These are phyloP conservation scores for Pisolithus albus DNA, from an alignment of 768 basidiomycete genomes.

Conservation along the genomic window DNA sequence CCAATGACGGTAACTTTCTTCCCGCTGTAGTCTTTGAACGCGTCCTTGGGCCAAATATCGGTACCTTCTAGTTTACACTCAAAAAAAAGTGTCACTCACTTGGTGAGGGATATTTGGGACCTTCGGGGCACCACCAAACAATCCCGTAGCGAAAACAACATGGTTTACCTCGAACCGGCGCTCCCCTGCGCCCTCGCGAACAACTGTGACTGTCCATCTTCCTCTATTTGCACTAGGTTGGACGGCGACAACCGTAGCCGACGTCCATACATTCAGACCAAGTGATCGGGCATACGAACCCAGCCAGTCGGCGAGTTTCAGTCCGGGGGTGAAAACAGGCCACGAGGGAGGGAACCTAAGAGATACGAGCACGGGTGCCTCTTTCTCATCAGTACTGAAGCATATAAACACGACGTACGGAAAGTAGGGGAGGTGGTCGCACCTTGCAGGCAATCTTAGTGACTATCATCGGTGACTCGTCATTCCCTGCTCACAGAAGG, in stretches of 20 bases:
- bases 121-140: constrained; percentile 38
- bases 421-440: constrained; percentile 50
- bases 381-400: background rate
- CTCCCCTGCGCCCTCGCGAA: constrained; percentile 27
- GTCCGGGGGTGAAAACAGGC: constrained; percentile 46
- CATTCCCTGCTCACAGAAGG: constrained; percentile 32
- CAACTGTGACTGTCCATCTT: constrained; percentile 39
- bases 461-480: background rate
- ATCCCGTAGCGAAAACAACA: constrained; percentile 44
- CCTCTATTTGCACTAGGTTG: constrained; percentile 27
- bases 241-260: constrained; percentile 27
- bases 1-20: constrained; percentile 71
- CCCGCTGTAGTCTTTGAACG: constrained; percentile 55
- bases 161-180: constrained; percentile 41
- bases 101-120: constrained; percentile 40
- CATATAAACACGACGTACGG: constrained; percentile 29
- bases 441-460: constrained; percentile 28
- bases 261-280: constrained; percentile 63
- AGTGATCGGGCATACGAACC: constrained; percentile 53
- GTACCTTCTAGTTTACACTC: constrained; percentile 1
- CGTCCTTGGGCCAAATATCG: constrained; percentile 29
- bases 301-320: constrained; percentile 62
- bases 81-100: constrained; percentile 20
- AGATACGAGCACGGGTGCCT: background rate
- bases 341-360: constrained; percentile 49